A percentile compares a stretch with the other conserved stretches of the same genome.
Conservation (phyloP, 2,329 filamentous ascomycete species). For the Penicillium sp. region DNA sequence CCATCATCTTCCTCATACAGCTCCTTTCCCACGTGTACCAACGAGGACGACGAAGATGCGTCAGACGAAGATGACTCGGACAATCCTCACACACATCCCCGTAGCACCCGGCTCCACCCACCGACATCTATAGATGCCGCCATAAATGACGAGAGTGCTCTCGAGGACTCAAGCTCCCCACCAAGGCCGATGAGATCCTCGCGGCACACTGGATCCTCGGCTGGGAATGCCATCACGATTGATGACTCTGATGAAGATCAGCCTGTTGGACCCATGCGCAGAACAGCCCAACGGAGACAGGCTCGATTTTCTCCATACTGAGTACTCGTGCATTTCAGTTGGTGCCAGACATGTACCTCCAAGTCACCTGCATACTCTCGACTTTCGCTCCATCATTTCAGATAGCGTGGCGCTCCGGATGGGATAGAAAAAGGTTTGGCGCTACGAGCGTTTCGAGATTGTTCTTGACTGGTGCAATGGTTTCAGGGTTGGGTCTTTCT, state of each 20-base stretch:
- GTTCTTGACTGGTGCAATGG: slow-evolving; percentile 1
- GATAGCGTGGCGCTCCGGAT: slow-evolving; percentile 20
- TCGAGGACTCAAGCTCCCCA: slow-evolving; percentile 9
- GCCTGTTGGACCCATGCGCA: slow-evolving; percentile 21
- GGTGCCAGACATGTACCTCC: not conserved
- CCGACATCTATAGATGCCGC: slow-evolving; percentile 2
- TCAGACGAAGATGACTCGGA: slow-evolving; percentile 4
- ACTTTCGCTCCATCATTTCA: slow-evolving; percentile 7
- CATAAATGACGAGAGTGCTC: slow-evolving; percentile 9
- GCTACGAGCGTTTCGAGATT: slow-evolving; percentile 5
- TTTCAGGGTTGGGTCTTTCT: not conserved
- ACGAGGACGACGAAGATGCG: slow-evolving; percentile 15
- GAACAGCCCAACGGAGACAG: slow-evolving; percentile 15
- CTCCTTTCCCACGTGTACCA: not conserved
- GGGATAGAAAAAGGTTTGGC: slow-evolving; percentile 12
- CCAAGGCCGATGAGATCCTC: slow-evolving; percentile 5
- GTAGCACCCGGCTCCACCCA: not conserved
- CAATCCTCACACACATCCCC: slow-evolving; percentile 3
- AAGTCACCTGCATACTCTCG: slow-evolving; percentile 2
- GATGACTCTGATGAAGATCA: slow-evolving; percentile 24
- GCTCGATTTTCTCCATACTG: slow-evolving; percentile 21
- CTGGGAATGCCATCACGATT: slow-evolving; percentile 17
- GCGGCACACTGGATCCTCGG: slow-evolving; percentile 8
- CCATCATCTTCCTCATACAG: too few relatives aligned
- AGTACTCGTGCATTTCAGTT: not conserved